Evolutionary conservation across 352 stramenopile genomes (phyloP), one percentile per base, ranked within the genome.

Genomic region (Pythium aphanidermatum): DNA sequence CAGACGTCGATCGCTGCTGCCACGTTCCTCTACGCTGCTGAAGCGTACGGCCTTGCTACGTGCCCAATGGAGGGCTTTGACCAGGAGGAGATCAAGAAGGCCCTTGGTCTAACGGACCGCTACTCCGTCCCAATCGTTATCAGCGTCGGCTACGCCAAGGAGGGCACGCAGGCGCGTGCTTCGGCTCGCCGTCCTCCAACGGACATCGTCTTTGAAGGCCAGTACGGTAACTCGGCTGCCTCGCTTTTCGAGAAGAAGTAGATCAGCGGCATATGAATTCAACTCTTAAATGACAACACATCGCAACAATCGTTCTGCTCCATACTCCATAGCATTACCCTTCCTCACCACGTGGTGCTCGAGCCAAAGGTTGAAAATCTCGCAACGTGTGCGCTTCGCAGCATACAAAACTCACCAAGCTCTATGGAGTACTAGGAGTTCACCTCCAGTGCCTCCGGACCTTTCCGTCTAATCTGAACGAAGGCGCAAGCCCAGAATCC

Each of bases 1-100:
- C 51, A 62, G 32, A 68, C 61, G 10, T 65, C 62, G 48, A 42
- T 75, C 14, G 61, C 62, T 21, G 65, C 63, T 4, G 41, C 44
- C 9, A 65, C 55, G 17, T 68, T 67, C 55, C 40, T 72, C 4
- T 65, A 63, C 37, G 65, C 65, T 3, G 58, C 62, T 14, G 33
- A 50, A 24, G 56, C 60, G 10, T 55, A 72, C 31, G 61, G 52
- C 35, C 42, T 75, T 33, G 65, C 39, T 20, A 63, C 52, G 12
- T 61, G 55, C 37, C 44, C 51, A 11, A 69, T 73, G 51, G 65
- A 70, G 44, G 65, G 60, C 13, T 68, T 67, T 26, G 57, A 70
- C 38, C 47, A 70, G 28, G 46, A 48, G 17, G 34, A 40, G 16
- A 21, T 68, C 17, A 57, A 60, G 19, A 57, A 63, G 48, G 55